Base-by-base conservation (phyloP, 352 stramenopile genomes). In the Pythium pyrilobum region DNA sequence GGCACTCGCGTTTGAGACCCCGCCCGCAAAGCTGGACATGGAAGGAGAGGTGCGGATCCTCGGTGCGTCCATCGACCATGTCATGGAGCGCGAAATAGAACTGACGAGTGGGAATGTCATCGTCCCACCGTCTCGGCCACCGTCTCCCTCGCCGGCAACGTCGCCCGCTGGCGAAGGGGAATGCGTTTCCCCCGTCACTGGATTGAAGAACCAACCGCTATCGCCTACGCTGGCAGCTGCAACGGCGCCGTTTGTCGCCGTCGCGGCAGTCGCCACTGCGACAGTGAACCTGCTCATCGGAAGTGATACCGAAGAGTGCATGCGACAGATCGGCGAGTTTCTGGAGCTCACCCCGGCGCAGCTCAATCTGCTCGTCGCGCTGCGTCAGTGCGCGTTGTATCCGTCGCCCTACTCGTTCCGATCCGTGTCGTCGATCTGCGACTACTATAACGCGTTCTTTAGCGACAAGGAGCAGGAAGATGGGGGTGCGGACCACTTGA, bases 281-380 rank as follows among this genome's bases (percentile, higher is more conserved):
- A 68, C 72, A 0, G 72, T 61, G 13, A 61, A 83, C 33, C 51
- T 81, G 9, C 61, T 85, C 1, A 71, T 71, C 4, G 67, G 70
- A 32, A 56, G 52, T 3, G 58, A 69, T 18, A 71, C 66, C 0
- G 60, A 81, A 38, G 68, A 77, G 38, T 43, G 67, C 28, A 85
- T 89, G 74, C 63, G 62, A 42, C 53, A 64, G 11, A 83, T 89
- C 21, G 75, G 70, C 0, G 50, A 68, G 8, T 12, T 83, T 13
- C 59, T 92, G 8, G 36, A 72, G 2, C 47, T 92, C 3, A 71
- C 72, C 0, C 67, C 64, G 1, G 56, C 70, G 4, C 78, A 92
- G 42, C 69, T 92, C 20, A 92, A 92, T 28, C 27, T 92, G 28
- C 42, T 92, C 3, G 55, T 90, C 4, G 75, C 69, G 8, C 40